Evolutionary conservation across 805 yeast genomes (phyloP), one percentile per base, ranked within the genome.

Genomic region (Metschnikowia lunata): DNA sequence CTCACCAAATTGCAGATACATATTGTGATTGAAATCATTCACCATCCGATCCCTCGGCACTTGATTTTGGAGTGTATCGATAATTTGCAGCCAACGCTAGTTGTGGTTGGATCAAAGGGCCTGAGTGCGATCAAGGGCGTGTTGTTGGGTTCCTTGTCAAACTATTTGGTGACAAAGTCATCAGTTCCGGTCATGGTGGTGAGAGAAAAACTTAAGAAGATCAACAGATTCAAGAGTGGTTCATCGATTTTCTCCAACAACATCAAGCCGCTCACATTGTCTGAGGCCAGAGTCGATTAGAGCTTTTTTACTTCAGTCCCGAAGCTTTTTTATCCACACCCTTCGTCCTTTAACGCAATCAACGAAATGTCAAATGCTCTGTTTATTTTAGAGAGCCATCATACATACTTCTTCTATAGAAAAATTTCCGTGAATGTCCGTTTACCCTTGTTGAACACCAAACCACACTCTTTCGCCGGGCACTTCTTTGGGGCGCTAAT

Each of bases 111-210:
- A 0, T 83, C 88, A 4, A 78, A 83, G 52, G 91, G 91, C 28
- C 79, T 80, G 49, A 71, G 80, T 43, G 87, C 88, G 3, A 65
- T 84, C 30, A 81, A 81, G 59, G 90, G 91, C 6, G 88, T 84
- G 8, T 71, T 84, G 42, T 71, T 83, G 48, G 91, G 91, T 3
- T 80, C 86, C 2, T 71, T 85, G 46, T 81, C 88, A 3, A 84
- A 84, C 54, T 83, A 84, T 59, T 65, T 84, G 49, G 88, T 84
- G 13, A 80, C 87, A 13, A 80, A 82, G 60, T 77, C 83, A 54
- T 67, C 82, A 13, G 87, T 82, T 2, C 90, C 91, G 0, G 90
- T 84, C 18, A 84, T 84, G 91, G 90, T 84, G 39, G 91, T 85
- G 15, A 72, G 86, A 47, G 78, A 79, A 52, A 84, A 82, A 59